These are phyloP conservation scores for Macrolepiota fuliginosa DNA, from an alignment of 768 basidiomycete genomes.

Conservation along the genomic window DNA sequence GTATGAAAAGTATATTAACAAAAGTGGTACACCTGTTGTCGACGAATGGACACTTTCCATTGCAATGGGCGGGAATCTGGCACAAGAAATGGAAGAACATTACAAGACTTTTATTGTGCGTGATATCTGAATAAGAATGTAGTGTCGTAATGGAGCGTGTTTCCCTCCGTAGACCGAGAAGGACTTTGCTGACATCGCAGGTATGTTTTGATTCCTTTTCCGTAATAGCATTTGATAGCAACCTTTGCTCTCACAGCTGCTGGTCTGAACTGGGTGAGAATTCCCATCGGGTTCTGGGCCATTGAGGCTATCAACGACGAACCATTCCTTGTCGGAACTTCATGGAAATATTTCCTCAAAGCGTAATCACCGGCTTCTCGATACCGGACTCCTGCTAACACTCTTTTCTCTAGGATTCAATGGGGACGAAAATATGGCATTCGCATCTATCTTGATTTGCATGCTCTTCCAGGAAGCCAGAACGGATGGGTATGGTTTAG, in stretches of 20 bases:
- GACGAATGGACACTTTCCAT: slow-evolving; percentile 79
- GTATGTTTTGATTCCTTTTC: slow-evolving; percentile 16
- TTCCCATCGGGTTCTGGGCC: slow-evolving; percentile 87
- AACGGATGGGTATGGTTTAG: slow-evolving; percentile 66
- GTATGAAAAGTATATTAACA: slow-evolving; percentile 59
- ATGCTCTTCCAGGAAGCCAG: slow-evolving; percentile 71
- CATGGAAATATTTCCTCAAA: slow-evolving; percentile 65
- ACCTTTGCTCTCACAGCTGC: slow-evolving; percentile 57
- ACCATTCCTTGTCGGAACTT: slow-evolving; percentile 75
- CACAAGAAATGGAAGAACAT: slow-evolving; percentile 70
- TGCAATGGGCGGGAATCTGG: slow-evolving; percentile 64
- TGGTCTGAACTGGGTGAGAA: slow-evolving; percentile 84
- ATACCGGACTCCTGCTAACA: slow-evolving; percentile 14
- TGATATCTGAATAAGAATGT: background rate
- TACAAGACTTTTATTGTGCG: slow-evolving; percentile 53
- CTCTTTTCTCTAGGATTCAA: slow-evolving; percentile 47
- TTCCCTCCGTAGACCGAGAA: slow-evolving; percentile 27
- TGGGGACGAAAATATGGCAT: slow-evolving; percentile 96
- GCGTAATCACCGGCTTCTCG: slow-evolving; percentile 29
- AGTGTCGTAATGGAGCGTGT: background rate
- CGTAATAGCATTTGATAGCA: slow-evolving; percentile 29
- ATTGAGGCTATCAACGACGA: slow-evolving; percentile 74
- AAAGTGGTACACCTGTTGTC: slow-evolving; percentile 40
- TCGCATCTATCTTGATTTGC: slow-evolving; percentile 82
- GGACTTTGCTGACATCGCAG: slow-evolving; percentile 36